Percentiles rank a stretch among this genome's conserved stretches.
Evolutionary conservation across 129 eudicot genomes (phyloP).

Genomic region (Ambrosia trifida): DNA sequence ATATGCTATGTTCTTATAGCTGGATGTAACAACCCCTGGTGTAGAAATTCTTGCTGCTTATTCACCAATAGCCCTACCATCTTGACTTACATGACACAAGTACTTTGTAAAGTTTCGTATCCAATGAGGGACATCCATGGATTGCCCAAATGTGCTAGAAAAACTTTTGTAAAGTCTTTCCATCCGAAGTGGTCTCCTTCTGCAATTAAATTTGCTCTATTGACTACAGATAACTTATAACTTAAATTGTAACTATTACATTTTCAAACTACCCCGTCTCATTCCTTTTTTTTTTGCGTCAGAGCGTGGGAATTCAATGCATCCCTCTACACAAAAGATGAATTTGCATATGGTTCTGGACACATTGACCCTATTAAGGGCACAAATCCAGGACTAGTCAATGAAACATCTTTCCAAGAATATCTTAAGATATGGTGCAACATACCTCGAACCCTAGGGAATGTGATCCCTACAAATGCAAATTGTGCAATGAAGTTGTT

Average conservation of each 20-base stretch:
- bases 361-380: constrained; percentile 30
- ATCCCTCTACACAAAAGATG: background rate
- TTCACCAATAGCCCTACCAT: constrained; percentile 24
- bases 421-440: constrained; percentile 24
- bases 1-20: constrained; percentile 22
- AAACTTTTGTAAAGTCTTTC: constrained; percentile 39
- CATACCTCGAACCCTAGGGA: background rate
- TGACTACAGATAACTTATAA: constrained; percentile 34
- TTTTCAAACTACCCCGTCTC: background rate
- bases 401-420: constrained; percentile 20
- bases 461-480: background rate
- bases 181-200: constrained; percentile 40
- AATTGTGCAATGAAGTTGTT: background rate
- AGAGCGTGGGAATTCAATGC: constrained; percentile 20
- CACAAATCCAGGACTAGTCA: constrained; percentile 27
- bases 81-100: background rate
- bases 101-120: constrained; percentile 15
- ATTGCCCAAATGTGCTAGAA: constrained; percentile 34
- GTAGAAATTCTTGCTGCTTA: constrained; percentile 32
- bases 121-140: constrained; percentile 37
- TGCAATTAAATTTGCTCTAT: constrained; percentile 38
- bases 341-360: constrained; percentile 33
- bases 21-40: constrained; percentile 35
- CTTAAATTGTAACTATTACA: background rate
- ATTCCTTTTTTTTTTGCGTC: background rate